A percentile compares a stretch with the other conserved stretches of the same genome.
phyloP scores from a whole-genome alignment of 108 stramenopile species.

The Cyclostephanos tholiformis region DNA sequence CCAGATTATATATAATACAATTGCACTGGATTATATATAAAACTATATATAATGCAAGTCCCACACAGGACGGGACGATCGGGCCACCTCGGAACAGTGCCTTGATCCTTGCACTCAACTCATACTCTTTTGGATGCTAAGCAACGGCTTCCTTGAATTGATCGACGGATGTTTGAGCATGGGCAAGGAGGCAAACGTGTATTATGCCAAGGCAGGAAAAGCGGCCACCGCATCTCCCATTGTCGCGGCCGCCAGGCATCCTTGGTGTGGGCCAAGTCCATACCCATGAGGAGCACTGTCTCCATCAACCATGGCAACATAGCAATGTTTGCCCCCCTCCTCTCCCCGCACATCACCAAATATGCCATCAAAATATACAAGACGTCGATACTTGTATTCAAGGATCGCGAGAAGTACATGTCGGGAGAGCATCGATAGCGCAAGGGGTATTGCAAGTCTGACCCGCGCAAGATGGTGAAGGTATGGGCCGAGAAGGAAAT shows the following conservation, averaged over 20 bases:
- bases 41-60: too few species aligned
- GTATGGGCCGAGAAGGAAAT: slow-evolving; percentile 99
- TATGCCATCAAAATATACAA: slow-evolving; percentile 99
- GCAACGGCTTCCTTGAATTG: slow-evolving; percentile 83
- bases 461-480: slow-evolving; percentile 99
- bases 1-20: too few species aligned
- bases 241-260: neutral
- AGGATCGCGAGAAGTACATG: slow-evolving; percentile 98
- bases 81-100: slow-evolving; percentile 94
- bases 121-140: slow-evolving; percentile 95
- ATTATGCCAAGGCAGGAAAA: slow-evolving; percentile 89
- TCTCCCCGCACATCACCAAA: slow-evolving; percentile 61
- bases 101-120: slow-evolving; percentile 96
- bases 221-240: neutral
- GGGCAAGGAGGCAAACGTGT: slow-evolving; percentile 99
- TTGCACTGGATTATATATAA: too few species aligned
- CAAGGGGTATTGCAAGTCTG: slow-evolving; percentile 96
- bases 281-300: neutral
- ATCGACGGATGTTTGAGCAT: slow-evolving; percentile 98
- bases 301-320: slow-evolving; percentile 15
- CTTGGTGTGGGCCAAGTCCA: slow-evolving; percentile 2
- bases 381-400: slow-evolving; percentile 98
- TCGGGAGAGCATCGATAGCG: slow-evolving; percentile 97
- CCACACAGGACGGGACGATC: slow-evolving; percentile 94
- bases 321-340: slow-evolving; percentile 39